These are phyloP conservation scores for Hanseniaspora mollemarum DNA, from an alignment of 805 yeast genomes.

Conservation along the genomic window DNA sequence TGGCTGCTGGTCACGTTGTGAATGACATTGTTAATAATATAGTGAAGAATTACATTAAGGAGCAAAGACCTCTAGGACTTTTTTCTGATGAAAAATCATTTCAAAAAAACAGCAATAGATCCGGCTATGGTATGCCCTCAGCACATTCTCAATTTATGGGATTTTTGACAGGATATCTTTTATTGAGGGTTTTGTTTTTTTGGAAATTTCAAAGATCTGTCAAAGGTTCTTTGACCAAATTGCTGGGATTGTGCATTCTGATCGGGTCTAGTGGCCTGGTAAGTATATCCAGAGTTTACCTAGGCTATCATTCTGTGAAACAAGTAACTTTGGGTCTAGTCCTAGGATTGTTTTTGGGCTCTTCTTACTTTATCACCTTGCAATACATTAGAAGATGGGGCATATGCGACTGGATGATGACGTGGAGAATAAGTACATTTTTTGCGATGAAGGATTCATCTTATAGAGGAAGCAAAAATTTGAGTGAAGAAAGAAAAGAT, in stretches of 20 bases:
- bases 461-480: conserved; percentile 37
- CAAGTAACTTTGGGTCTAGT: conserved; percentile 68
- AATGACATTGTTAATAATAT: conserved; percentile 64
- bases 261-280: conserved; percentile 34
- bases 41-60: conserved; percentile 50
- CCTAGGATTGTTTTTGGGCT: conserved; percentile 52
- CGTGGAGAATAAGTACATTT: conserved; percentile 41
- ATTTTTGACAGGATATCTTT: conserved; percentile 51
- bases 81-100: conserved; percentile 26
- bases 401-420: conserved; percentile 50
- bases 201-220: conserved; percentile 27
- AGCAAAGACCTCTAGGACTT: conserved; percentile 54
- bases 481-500: conserved; percentile 36
- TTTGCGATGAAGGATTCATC: conserved; percentile 53
- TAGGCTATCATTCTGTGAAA: conserved; percentile 59
- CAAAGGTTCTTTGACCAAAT: conserved; percentile 24
- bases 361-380: conserved; percentile 43
- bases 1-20: conserved; percentile 74
- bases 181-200: conserved; percentile 35
- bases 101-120: conserved; percentile 34
- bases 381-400: conserved; percentile 55
- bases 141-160: conserved; percentile 97
- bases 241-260: conserved; percentile 27
- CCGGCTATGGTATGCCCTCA: conserved; percentile 90
- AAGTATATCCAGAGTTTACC: conserved; percentile 59